Conservation (phyloP, 768 basidiomycete genomes). For the Suillus lakei region DNA sequence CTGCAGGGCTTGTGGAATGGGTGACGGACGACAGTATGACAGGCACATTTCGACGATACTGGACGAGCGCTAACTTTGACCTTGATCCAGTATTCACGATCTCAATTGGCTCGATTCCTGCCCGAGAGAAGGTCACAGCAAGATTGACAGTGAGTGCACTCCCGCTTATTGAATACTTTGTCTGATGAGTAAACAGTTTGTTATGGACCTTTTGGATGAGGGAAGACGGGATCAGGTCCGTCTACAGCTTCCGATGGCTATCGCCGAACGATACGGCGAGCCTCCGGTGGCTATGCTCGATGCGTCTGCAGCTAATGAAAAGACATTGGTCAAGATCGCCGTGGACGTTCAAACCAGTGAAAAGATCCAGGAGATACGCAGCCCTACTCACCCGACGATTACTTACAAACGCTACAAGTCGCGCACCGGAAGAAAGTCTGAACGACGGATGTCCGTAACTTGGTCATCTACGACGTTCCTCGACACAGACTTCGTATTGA, state of each 20-base stretch:
- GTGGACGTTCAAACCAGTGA: conserved; percentile 56
- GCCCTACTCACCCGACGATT: conserved; percentile 50
- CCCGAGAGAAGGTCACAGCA: conserved; percentile 42
- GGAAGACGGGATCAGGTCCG: conserved; percentile 52
- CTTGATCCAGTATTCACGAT: conserved; percentile 54
- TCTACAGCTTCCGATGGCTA: conserved; percentile 55
- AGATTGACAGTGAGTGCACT: conserved; percentile 45
- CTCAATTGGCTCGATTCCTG: conserved; percentile 58
- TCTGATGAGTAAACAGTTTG: conserved; percentile 40
- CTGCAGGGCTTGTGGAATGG: conserved; percentile 51
- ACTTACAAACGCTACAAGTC: conserved; percentile 38
- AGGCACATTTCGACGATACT: background rate
- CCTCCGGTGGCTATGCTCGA: conserved; percentile 43
- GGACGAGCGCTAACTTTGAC: background rate
- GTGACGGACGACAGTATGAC: conserved; percentile 57
- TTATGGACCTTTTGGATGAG: conserved; percentile 57
- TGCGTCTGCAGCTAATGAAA: conserved; percentile 31
- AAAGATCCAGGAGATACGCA: conserved; percentile 41
- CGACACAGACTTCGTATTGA: conserved; percentile 54
- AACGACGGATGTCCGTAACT: conserved; percentile 44
- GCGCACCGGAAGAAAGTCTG: conserved; percentile 38
- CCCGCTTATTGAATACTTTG: background rate
- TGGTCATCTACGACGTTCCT: conserved; percentile 49
- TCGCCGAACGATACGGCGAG: conserved; percentile 58
- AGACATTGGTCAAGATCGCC: conserved; percentile 45